Evolutionary conservation across 306 rosid species (phyloP), one percentile per base, ranked within the genome.

Genomic region (Lotus japonicus): DNA sequence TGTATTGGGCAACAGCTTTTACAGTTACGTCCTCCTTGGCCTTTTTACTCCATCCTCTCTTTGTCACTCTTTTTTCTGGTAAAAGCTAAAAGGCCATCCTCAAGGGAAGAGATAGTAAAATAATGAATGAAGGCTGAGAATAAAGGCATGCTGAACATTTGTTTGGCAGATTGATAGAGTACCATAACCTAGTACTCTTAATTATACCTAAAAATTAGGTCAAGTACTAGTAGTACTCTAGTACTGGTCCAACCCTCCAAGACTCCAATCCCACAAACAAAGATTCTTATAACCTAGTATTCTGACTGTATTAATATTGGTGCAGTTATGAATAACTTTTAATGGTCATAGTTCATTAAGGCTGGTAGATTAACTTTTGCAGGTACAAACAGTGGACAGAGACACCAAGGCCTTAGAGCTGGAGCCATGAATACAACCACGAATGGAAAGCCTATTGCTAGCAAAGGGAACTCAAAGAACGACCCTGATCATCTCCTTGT

Each of bases 401-500:
- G 80, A 68, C 84, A 79, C 56, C 92, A 84, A 12, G 81, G 84
- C 52, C 77, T 74, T 69, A 66, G 80, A 79, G 78, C 84, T 52
- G 88, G 77, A 70, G 84, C 88, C 43, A 90, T 90, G 98, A 81
- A 79, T 78, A 68, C 78, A 55, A 57, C 81, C 17, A 76, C 81
- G 10, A 76, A 54, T 17, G 96, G 85, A 64, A 82, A 75, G 51
- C 64, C 80, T 16, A 58, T 73, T 48, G 76, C 86, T 18, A 60
- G 79, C 69, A 68, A 72, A 69, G 60, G 73, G 33, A 77, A 57
- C 75, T 74, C 23, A 4, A 75, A 78, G 67, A 65, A 79, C 14
- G 80, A 81, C 51, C 92, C 97, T 2, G 97, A 90, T 74, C 97
- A 94, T 82, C 97, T 94, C 69, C 97, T 94, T 68, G 89, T 94